phyloP scores from a whole-genome alignment of 768 basidiomycete genomes.

The Symmetrospora coprosmae region DNA sequence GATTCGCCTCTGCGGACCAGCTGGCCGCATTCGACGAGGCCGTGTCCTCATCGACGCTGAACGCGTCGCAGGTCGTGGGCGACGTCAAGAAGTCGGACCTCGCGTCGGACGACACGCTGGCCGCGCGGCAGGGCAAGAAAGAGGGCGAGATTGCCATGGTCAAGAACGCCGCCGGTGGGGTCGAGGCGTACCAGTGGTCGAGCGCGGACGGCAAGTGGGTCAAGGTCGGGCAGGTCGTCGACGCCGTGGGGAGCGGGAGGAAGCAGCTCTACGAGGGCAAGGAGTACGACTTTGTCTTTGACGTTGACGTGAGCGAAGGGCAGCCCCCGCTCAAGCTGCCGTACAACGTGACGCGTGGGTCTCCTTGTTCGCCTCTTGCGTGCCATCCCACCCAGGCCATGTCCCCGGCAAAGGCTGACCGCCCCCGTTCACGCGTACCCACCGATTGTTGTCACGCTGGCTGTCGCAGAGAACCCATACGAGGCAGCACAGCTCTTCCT shows the following conservation, averaged over 20 bases:
- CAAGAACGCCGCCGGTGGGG: slow-evolving; percentile 51
- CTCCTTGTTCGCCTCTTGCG: not conserved
- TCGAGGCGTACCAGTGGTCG: slow-evolving; percentile 97
- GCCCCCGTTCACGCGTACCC: too few species aligned
- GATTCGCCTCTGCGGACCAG: slow-evolving; percentile 46
- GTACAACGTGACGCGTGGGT: slow-evolving; percentile 51
- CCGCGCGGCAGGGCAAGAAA: slow-evolving; percentile 55
- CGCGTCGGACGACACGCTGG: not conserved
- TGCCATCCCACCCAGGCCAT: not conserved
- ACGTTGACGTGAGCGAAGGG: slow-evolving; percentile 88
- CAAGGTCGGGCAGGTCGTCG: slow-evolving; percentile 89
- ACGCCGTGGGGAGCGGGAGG: slow-evolving; percentile 75
- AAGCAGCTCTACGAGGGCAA: slow-evolving; percentile 83
- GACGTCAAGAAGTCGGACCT: slow-evolving; percentile 56
- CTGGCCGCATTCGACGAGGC: slow-evolving; percentile 48
- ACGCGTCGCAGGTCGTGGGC: slow-evolving; percentile 64
- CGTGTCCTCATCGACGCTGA: slow-evolving; percentile 63
- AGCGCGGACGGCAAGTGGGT: slow-evolving; percentile 56
- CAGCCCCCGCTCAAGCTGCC: slow-evolving; percentile 84
- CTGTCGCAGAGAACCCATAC: slow-evolving; percentile 69
- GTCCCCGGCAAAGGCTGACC: too few species aligned
- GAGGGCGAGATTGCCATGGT: slow-evolving; percentile 89
- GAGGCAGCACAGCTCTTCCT: slow-evolving; percentile 78
- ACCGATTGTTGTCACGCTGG: not conserved
- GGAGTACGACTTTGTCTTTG: slow-evolving; percentile 99